A percentile compares a stretch with the other conserved stretches of the same genome.
Evolutionary conservation across 768 basidiomycete genomes (phyloP).

Genomic region (Suillus spraguei): DNA sequence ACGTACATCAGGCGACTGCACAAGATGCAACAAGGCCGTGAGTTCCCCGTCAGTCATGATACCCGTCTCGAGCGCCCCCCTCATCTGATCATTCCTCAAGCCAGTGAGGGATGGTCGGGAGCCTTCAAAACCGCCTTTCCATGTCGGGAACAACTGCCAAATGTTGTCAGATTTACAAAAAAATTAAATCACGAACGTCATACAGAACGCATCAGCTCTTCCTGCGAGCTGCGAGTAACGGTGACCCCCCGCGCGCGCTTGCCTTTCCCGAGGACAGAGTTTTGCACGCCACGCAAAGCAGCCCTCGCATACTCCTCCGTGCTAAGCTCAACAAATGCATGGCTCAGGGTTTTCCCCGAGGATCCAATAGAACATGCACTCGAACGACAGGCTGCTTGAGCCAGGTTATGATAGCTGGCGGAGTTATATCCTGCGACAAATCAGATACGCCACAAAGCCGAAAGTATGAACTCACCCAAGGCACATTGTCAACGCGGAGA

Average conservation of each 20-base stretch:
- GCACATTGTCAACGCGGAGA: conserved; percentile 85
- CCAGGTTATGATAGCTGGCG: conserved; percentile 69
- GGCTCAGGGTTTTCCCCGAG: conserved; percentile 80
- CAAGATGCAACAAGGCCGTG: conserved; percentile 64
- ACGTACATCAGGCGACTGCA: conserved; percentile 77
- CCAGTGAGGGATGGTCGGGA: conserved; percentile 68
- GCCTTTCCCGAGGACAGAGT: conserved; percentile 71
- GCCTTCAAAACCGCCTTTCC: conserved; percentile 77
- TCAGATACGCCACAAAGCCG: conserved; percentile 15
- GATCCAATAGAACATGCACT: conserved; percentile 79
- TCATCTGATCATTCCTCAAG: conserved; percentile 57
- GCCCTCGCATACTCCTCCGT: conserved; percentile 63
- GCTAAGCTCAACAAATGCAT: conserved; percentile 79
- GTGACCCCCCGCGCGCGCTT: conserved; percentile 83
- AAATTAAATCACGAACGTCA: conserved; percentile 25
- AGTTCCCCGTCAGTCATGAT: conserved; percentile 71
- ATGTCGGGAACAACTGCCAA: conserved; percentile 74
- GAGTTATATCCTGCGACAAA: conserved; percentile 73
- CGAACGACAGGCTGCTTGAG: conserved; percentile 63
- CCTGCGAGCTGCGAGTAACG: conserved; percentile 76
- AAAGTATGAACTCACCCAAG: conserved; percentile 61
- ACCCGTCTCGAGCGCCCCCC: conserved; percentile 62
- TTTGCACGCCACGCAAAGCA: conserved; percentile 57
- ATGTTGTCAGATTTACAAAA: conserved; percentile 8
- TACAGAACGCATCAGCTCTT: conserved; percentile 82